Base-by-base conservation (phyloP, 331 rosid genomes). In the Ulmus americana region DNA sequence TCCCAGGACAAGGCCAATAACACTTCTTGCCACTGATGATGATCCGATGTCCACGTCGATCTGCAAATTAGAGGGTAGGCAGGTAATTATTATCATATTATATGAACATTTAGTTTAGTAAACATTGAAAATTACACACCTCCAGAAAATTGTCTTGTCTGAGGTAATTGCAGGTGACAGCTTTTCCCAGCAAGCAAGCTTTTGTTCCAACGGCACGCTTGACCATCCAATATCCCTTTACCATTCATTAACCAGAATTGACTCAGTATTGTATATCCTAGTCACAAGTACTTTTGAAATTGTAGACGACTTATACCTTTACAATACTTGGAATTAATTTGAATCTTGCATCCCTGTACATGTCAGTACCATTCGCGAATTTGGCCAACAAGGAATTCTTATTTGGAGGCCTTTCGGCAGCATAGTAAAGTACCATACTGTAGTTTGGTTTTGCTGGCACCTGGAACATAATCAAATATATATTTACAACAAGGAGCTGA, bases 181-280 rank as follows among this genome's bases (percentile, higher is more conserved):
- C 97, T 85, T 94, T 94, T 55, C 97, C 98, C 77, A 94, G 73
- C 59, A 94, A 77, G 85, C 98, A 94, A 71, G 97, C 98, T 83
- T 89, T 94, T 70, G 95, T 87, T 77, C 98, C 98, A 38, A 94
- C 98, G 45, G 98, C 98, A 68, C 98, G 87, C 84, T 89, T 94
- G 80, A 94, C 98, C 97, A 94, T 87, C 98, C 95, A 94, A 79
- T 94, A 94, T 73, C 98, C 98, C 98, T 89, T 81, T 61, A 61
- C 14, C 57, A 79, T 70, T 43, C 65, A 70, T 66, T 56, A 77
- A 77, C 5, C 13, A 43, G 73, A 64, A 79, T 74, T 64, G 63
- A 64, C 70, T 44, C 39, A 40, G 70, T 57, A 69, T 42, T 65
- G 16, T 58, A 42, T 60, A 74, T 43, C 79, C 4, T 38, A 35